These are phyloP conservation scores for Amanita fuliginea DNA, from an alignment of 768 basidiomycete genomes.

Conservation along the genomic window DNA sequence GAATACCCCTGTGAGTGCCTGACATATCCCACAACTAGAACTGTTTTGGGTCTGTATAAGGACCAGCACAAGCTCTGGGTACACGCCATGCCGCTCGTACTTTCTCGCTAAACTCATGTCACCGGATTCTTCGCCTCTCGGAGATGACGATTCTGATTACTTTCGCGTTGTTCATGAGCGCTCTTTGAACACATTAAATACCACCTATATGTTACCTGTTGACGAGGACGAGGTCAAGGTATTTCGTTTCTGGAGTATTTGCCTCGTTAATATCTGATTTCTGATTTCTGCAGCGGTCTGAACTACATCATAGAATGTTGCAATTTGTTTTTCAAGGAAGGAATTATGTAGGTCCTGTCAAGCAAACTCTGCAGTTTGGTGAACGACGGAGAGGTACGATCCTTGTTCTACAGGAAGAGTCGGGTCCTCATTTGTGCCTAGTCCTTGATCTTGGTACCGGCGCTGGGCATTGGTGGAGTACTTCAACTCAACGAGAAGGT, in stretches of 20 bases:
- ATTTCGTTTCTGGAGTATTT: constrained; percentile 7
- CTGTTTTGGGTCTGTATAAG: neutral
- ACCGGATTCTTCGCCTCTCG: constrained; percentile 12
- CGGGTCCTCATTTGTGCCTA: constrained; percentile 15
- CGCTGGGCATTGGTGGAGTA: constrained; percentile 44
- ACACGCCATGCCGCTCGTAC: constrained; percentile 11
- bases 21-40: constrained; percentile 1
- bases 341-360: constrained; percentile 58
- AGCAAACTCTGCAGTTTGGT: constrained; percentile 41
- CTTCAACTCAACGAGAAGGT: neutral
- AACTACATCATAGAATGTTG: constrained; percentile 53
- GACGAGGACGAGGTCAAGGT: constrained; percentile 60
- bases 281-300: constrained; percentile 34
- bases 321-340: constrained; percentile 54
- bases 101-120: constrained; percentile 13
- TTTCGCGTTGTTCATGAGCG: constrained; percentile 45
- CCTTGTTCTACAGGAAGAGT: neutral
- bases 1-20: neutral
- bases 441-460: constrained; percentile 67
- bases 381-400: constrained; percentile 30
- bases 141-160: constrained; percentile 37
- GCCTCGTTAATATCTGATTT: constrained; percentile 1
- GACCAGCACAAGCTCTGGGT: neutral
- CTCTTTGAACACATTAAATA: constrained; percentile 43
- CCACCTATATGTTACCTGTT: constrained; percentile 50